Evolutionary conservation across 2,329 filamentous ascomycete genomes (phyloP), one percentile per base, ranked within the genome.

Genomic region (Hirsutella minnesotensis): DNA sequence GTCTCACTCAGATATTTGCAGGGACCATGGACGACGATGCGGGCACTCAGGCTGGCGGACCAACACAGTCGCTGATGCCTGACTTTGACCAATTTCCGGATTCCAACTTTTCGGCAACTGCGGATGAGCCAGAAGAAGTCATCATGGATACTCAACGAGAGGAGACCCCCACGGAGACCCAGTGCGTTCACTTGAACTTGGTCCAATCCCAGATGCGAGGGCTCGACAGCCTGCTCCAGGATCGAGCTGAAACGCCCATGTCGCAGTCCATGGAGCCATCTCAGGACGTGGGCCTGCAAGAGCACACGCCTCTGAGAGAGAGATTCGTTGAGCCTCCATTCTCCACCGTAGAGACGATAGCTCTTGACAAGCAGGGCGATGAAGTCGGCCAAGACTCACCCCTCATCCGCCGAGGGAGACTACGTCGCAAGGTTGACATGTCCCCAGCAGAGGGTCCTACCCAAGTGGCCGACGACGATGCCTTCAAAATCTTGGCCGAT

Each of bases 1-100:
- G 86, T 9, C 70, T 95, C 37, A 94, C 87, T 0, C 89, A 95
- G 54, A 90, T 92, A 48, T 95, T 95, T 57, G 85, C 84, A 5
- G 86, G 86, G 12, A 95, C 88, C 1, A 83, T 95, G 78, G 87
- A 85, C 39, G 79, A 68, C 58, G 77, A 71, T 51, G 72, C 77
- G 51, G 50, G 54, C 44, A 52, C 53, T 51, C 43, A 51, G 16
- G 44, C 44, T 24, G 45, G 47, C n/a, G 58, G 52, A 9, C 61
- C 61, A 30, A 64, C 61, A 1, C 61, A 72, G 16, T 71, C 70
- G 7, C 61, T 68, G 46, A 74, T 79, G 58, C 78, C 81, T 3
- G 72, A 72, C 33, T 69, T 81, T 24, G 68, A 74, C 30, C 63
- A 64, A 43, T 71, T 78, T 42, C 61, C 77, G 1, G 75, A 80